phyloP scores from a whole-genome alignment of 1,284 basidiomycete genomes.

The Marasmius fiardii region DNA sequence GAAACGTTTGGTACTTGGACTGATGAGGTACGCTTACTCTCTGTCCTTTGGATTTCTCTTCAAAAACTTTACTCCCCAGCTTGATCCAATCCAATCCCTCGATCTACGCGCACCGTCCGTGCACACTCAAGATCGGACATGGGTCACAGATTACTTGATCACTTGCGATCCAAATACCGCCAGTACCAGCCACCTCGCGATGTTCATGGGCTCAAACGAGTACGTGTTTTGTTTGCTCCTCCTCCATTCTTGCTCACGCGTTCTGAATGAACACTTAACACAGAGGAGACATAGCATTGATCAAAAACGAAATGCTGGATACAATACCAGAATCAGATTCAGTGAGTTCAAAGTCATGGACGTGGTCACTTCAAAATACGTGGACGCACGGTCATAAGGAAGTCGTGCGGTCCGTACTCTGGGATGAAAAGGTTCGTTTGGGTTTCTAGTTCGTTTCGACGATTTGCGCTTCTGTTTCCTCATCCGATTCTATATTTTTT shows the following conservation, averaged over 20 bases:
- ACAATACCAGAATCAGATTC: slow-evolving; percentile 17
- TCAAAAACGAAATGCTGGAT: slow-evolving; percentile 40
- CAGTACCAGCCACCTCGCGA: slow-evolving; percentile 25
- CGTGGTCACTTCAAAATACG: slow-evolving; percentile 48
- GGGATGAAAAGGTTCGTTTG: slow-evolving; percentile 50
- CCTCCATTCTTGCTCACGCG: neutral
- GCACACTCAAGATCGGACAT: slow-evolving; percentile 41
- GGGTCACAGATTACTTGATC: slow-evolving; percentile 66
- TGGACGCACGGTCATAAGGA: slow-evolving; percentile 54
- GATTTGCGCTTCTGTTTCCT: no score
- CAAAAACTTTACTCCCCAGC: slow-evolving; percentile 28
- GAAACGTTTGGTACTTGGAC: slow-evolving; percentile 80
- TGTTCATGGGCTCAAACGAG: slow-evolving; percentile 66
- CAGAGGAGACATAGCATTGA: slow-evolving; percentile 58
- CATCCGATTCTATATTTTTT: neutral
- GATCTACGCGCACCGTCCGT: slow-evolving; percentile 53
- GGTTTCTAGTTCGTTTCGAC: no score
- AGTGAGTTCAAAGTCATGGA: slow-evolving; percentile 18
- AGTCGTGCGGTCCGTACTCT: slow-evolving; percentile 53
- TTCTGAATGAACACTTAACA: neutral
- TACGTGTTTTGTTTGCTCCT: slow-evolving; percentile 24
- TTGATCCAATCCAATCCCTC: slow-evolving; percentile 44
- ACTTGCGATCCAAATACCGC: slow-evolving; percentile 31
- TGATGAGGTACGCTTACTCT: slow-evolving; percentile 47
- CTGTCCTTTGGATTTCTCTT: neutral